phyloP scores from a whole-genome alignment of 441 rosid species.

The Erodium moschatum region DNA sequence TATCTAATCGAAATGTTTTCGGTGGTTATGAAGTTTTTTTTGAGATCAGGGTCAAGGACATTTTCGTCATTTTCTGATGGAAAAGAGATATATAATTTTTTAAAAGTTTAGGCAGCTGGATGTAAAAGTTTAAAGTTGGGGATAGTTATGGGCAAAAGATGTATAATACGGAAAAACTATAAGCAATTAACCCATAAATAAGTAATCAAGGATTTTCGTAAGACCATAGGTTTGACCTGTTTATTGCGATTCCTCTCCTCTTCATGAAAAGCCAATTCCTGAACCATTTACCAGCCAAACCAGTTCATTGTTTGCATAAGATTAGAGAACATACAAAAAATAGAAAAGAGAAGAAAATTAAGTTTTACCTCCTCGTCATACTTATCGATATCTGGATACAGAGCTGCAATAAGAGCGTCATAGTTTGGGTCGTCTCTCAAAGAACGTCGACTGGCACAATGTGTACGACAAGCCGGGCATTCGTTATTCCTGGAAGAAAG shows the following conservation, averaged over 20 bases:
- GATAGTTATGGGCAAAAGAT: no score
- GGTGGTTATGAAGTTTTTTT: no score
- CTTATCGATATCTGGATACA: conserved; percentile 69
- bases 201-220: conserved; percentile 9
- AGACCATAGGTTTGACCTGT: conserved; percentile 37
- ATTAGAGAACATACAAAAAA: conserved; percentile 11
- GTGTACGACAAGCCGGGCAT: conserved; percentile 98
- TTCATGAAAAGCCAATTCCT: conserved; percentile 59
- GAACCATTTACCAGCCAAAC: conserved; percentile 21
- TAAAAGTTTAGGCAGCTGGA: no score
- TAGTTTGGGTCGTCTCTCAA: conserved; percentile 85
- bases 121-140: no score
- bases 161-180: no score
- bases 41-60: not conserved
- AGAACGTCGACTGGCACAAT: conserved; percentile 94
- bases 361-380: conserved; percentile 57
- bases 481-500: conserved; percentile 72
- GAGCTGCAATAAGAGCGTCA: conserved; percentile 71
- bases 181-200: not conserved
- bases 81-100: no score
- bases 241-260: conserved; percentile 57
- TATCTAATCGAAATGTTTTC: no score
- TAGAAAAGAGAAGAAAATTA: conserved; percentile 8
- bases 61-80: no score
- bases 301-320: conserved; percentile 17